Base-by-base conservation (phyloP, 192 early-diverging fungal species). In the Podila minutissima region DNA sequence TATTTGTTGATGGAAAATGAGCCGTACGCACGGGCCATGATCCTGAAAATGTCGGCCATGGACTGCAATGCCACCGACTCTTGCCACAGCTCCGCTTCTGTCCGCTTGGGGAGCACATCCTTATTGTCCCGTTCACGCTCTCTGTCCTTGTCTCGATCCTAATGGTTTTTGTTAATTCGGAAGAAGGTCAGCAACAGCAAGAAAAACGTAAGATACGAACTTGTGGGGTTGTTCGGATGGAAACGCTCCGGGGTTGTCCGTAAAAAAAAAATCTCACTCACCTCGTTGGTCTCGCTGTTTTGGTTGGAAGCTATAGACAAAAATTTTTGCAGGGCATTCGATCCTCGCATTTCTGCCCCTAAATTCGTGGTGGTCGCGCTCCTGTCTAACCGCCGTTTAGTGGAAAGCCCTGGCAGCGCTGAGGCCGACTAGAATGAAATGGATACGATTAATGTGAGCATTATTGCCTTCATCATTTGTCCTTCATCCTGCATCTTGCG, bases 1-100 rank as follows among this genome's bases (percentile, higher is more conserved):
- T 67, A 85, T 32, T 83, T 69, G 50, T 70, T 74, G 48, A 79
- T 59, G 17, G 82, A 74, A 11, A 87, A 31, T 17, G 70, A 32
- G 12, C 69, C 75, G 41, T 70, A 67, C 6, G 75, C 67, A 8
- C 69, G 64, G 0, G 75, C 69, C 46, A 71, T 33, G 24, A 78
- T 67, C 37, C 60, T 63, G 58, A 78, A 63, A 19, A 71, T 62
- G 28, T 71, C 69, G 2, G 64, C 62, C 58, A 71, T 31, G 6
- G 62, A 61, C 8, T 55, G 41, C 58, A 78, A 38, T 6, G 55
- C 73, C 29, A 62, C 71, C n/a, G 62, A 26, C 10, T 74, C 67
- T 1, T 29, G 59, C 67, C 41, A 50, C 29, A 57, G 17, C 11
- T 81, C 75, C 15, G 62, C 60, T 12, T 71, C 73, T 50, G 67